A percentile compares a stretch with the other conserved stretches of the same genome.
phyloP scores from a whole-genome alignment of 768 basidiomycete species.

The Amylocystis lapponica region DNA sequence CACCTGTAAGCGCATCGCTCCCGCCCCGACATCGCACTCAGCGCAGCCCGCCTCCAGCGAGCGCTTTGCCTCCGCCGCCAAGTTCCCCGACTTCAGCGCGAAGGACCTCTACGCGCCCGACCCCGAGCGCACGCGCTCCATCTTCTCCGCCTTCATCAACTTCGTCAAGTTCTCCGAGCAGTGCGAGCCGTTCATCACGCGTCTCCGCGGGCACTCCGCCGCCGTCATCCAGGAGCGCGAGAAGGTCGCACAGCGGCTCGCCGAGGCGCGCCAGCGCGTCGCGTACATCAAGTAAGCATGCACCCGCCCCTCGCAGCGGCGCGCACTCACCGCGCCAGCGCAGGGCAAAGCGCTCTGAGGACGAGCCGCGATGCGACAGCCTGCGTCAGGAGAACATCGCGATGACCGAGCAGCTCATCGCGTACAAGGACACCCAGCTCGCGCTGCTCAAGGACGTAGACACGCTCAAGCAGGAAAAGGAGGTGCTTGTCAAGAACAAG shows the following conservation, averaged over 20 bases:
- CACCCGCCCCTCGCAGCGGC: neutral
- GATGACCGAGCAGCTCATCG: conserved; percentile 59
- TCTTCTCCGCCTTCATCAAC: conserved; percentile 88
- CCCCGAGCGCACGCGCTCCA: conserved; percentile 61
- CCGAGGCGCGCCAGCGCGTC: conserved; percentile 46
- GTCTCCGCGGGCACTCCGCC: conserved; percentile 56
- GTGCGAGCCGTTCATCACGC: conserved; percentile 52
- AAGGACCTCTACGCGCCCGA: conserved; percentile 73
- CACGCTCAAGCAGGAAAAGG: conserved; percentile 66
- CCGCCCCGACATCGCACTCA: too few relatives aligned
- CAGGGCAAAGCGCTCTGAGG: conserved; percentile 60
- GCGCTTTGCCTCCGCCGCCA: conserved; percentile 67
- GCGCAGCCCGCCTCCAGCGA: too few relatives aligned
- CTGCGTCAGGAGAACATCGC: conserved; percentile 55
- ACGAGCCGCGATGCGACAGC: conserved; percentile 62
- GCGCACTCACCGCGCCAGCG: neutral
- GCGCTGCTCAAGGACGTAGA: conserved; percentile 61
- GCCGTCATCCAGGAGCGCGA: conserved; percentile 58
- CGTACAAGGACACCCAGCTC: conserved; percentile 61
- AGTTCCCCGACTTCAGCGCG: conserved; percentile 71
- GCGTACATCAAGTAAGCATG: conserved; percentile 48
- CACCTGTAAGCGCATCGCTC: conserved; percentile 67
- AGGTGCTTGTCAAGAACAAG: conserved; percentile 55
- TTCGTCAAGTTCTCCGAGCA: conserved; percentile 88
- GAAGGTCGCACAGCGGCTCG: conserved; percentile 42